These are phyloP conservation scores for Penicillium verhagenii DNA, from an alignment of 495 filamentous ascomycete species.

Conservation along the genomic window DNA sequence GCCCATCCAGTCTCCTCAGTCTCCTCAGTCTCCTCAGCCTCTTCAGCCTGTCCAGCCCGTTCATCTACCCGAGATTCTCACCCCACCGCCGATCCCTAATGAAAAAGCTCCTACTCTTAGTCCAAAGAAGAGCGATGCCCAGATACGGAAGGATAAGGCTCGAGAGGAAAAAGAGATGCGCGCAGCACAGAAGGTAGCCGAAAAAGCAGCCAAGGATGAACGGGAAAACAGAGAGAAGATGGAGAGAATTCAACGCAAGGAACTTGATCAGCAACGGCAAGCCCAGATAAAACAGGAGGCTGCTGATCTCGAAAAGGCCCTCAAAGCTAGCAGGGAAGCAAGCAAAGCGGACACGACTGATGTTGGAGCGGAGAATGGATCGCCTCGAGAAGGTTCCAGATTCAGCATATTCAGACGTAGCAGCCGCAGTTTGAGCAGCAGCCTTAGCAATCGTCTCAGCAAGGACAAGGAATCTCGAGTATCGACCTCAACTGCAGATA, in stretches of 20 bases:
- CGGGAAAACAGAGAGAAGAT: constrained; percentile 53
- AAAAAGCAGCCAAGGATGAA: constrained; percentile 8
- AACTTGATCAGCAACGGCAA: constrained; percentile 53
- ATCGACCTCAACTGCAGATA: constrained; percentile 32
- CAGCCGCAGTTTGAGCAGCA: constrained; percentile 65
- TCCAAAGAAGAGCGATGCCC: constrained; percentile 46
- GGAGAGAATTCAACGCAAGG: constrained; percentile 63
- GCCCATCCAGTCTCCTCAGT: no score
- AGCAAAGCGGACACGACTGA: constrained; percentile 46
- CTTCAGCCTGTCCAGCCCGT: no score
- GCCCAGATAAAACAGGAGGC: constrained; percentile 51
- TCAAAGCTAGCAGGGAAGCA: constrained; percentile 60
- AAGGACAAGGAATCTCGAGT: constrained; percentile 38
- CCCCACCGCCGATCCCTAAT: constrained; percentile 42
- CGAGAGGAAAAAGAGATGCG: constrained; percentile 65
- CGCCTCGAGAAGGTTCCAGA: constrained; percentile 39
- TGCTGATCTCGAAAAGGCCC: constrained; percentile 56
- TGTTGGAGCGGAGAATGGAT: constrained; percentile 34
- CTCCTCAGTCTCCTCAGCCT: no score
- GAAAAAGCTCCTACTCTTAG: constrained; percentile 27
- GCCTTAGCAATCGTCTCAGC: constrained; percentile 50
- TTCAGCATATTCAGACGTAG: constrained; percentile 55
- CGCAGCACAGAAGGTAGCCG: constrained; percentile 58
- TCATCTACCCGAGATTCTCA: constrained; percentile 19
- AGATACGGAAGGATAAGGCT: constrained; percentile 45